Evolutionary conservation across 768 basidiomycete species (phyloP).

Genomic region (Tylopilus vinaceipallidus): DNA sequence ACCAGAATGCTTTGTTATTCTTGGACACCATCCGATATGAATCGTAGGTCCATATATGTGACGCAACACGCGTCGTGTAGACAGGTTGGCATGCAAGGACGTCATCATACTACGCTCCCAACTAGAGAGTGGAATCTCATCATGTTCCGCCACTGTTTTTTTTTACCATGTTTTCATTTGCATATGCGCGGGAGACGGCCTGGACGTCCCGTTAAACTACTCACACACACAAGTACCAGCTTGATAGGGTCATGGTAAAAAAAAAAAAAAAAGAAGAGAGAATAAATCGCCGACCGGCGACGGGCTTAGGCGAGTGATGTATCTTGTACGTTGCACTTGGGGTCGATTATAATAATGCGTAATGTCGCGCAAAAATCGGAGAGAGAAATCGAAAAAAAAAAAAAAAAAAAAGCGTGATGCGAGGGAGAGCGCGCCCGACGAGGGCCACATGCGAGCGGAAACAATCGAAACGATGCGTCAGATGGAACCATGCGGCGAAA

Average conservation of each 20-base stretch:
- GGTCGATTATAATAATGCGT: slow-evolving; percentile 33
- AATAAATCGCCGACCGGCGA: slow-evolving; percentile 22
- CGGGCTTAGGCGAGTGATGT: no score
- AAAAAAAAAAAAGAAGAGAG: background rate
- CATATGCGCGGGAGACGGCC: no score
- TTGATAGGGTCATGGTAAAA: slow-evolving; percentile 12
- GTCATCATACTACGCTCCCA: no score
- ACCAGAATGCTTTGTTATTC: no score
- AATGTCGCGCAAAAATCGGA: slow-evolving; percentile 15
- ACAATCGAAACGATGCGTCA: slow-evolving; percentile 7
- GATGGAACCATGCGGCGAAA: slow-evolving; percentile 6
- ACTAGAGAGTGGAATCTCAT: no score
- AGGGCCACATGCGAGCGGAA: slow-evolving; percentile 21
- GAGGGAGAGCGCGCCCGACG: slow-evolving; percentile 11
- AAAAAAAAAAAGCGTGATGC: slow-evolving; percentile 5
- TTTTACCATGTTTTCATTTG: slow-evolving; percentile 13
- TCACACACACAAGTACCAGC: slow-evolving; percentile 16
- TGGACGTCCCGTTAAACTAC: no score
- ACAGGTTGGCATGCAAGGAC: no score
- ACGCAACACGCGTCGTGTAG: no score
- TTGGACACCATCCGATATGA: no score
- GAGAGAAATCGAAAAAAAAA: background rate
- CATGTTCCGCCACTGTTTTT: no score
- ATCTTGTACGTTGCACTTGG: slow-evolving; percentile 19
- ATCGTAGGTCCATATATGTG: no score